Base-by-base conservation (phyloP, 2,329 filamentous ascomycete genomes). In the Pseudohalonectria lignicola region DNA sequence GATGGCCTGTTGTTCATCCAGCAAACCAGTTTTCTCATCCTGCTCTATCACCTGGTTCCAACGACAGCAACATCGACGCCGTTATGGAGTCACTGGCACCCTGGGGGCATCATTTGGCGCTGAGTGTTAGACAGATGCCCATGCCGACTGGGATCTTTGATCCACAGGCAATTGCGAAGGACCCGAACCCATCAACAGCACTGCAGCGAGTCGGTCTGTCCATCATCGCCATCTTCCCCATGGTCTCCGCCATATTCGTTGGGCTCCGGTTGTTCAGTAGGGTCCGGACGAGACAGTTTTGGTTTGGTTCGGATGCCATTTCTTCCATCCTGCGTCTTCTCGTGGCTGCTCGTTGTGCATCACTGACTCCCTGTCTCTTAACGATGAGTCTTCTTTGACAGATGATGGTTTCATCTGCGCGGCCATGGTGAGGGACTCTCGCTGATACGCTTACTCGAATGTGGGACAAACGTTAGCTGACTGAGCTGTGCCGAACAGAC, bases 201-300 rank as follows among this genome's bases (percentile, higher is more conserved):
- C 36, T 31, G 29, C 36, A 37, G 19, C 29, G 32, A 6, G 28
- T 23, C 15, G 36, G 25, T 13, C 19, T 31, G 13, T 28, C 36
- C n/a, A 37, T 37, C 19, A 32, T 37, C 5, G 19, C 20, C 26
- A 21, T 37, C 6, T 31, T 31, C 36, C 36, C 36, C 4, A 31
- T 18, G 3, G 20, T 37, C 10, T 12, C 36, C 3, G 25, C 17
- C 30, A 20, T 37, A 10, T 13, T 37, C 13, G 28, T 37, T 18
- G 16, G 28, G 25, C 36, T 37, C 3, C 29, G 36, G 11, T 9
- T 32, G 15, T 37, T 31, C 15, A 37, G 36, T 28, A 28, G 36
- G 13, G 17, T 18, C 5, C 20, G 28, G 20, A 16, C 29, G 19
- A 16, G 29, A 15, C 36, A 37, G 29, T 11, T 37, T 4, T 32